A percentile compares a stretch with the other conserved stretches of the same genome.
Conservation (phyloP, 345 rosid species). For the Sisymbrium irio region DNA sequence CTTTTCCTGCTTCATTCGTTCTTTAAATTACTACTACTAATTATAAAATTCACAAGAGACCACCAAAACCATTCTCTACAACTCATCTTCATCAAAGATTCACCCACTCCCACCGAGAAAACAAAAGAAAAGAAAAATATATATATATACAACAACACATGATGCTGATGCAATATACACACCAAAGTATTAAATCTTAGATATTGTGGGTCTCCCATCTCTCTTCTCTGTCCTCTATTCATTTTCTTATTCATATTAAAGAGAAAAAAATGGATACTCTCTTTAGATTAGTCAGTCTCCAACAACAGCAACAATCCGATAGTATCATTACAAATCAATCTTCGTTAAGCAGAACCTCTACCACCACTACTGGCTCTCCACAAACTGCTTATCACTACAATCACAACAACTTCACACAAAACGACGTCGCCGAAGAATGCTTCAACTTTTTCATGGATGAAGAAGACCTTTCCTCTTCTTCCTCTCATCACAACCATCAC, state of each 20-base stretch:
- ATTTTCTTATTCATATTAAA: conserved; percentile 29
- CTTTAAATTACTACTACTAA: conserved; percentile 21
- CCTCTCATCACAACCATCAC: conserved; percentile 53
- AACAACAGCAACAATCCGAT: conserved; percentile 64
- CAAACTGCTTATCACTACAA: conserved; percentile 56
- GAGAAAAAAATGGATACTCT: conserved; percentile 72
- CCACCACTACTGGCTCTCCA: conserved; percentile 75
- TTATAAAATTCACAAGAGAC: not conserved
- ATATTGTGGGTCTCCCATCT: conserved; percentile 58
- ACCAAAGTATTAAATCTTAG: conserved; percentile 36
- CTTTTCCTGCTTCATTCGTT: conserved; percentile 18
- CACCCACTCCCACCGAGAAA: conserved; percentile 34
- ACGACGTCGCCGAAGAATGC: conserved; percentile 78
- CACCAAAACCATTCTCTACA: conserved; percentile 33
- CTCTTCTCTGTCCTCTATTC: conserved; percentile 25
- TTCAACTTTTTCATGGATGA: conserved; percentile 99
- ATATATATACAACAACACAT: conserved; percentile 25
- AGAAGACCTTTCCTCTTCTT: conserved; percentile 97
- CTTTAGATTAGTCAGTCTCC: conserved; percentile 81
- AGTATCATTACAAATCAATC: conserved; percentile 60
- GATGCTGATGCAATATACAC: conserved; percentile 34
- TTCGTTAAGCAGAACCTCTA: conserved; percentile 75
- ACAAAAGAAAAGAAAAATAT: not conserved
- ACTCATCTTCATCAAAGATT: conserved; percentile 25
- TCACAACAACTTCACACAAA: conserved; percentile 45